Evolutionary conservation across 2,329 filamentous ascomycete genomes (phyloP).

Genomic region (Cordyceps militaris): DNA sequence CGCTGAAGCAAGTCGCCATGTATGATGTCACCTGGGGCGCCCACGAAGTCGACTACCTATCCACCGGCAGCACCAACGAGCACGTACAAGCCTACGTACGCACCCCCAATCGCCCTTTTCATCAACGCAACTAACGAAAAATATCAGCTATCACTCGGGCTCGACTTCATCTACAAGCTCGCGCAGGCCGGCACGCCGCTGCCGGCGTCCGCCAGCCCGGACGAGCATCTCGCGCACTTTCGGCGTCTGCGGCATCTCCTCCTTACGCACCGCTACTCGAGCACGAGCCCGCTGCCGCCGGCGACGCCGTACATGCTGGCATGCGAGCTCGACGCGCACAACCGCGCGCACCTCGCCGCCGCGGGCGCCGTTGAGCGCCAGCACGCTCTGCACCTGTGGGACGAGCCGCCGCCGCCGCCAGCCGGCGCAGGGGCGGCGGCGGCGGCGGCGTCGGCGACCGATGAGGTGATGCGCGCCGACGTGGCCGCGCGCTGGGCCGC

Average conservation of each 20-base stretch:
- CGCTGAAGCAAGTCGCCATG: background rate
- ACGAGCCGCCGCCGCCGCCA: background rate
- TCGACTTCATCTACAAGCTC: conserved; percentile 7
- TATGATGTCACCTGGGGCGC: conserved; percentile 5
- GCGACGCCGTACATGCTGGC: conserved; percentile 5
- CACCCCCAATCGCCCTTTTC: background rate
- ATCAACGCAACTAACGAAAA: too few relatives aligned
- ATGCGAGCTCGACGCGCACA: conserved; percentile 2
- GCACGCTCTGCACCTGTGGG: conserved; percentile 1
- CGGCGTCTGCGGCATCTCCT: background rate
- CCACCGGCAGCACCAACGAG: background rate
- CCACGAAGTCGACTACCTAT: conserved; percentile 1
- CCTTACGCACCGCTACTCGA: background rate
- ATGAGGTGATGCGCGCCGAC: background rate
- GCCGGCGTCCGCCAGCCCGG: background rate
- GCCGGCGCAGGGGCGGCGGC: too few relatives aligned
- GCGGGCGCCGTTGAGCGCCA: background rate
- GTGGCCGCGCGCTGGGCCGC: background rate
- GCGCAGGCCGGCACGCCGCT: background rate
- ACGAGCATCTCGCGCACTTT: background rate
- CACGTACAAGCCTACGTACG: conserved; percentile 1
- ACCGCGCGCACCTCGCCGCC: background rate
- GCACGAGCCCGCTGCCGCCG: background rate
- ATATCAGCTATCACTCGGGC: conserved; percentile 1
- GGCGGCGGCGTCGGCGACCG: background rate